Conservation (phyloP, 345 rosid genomes). For the Streptanthus diversifolius region DNA sequence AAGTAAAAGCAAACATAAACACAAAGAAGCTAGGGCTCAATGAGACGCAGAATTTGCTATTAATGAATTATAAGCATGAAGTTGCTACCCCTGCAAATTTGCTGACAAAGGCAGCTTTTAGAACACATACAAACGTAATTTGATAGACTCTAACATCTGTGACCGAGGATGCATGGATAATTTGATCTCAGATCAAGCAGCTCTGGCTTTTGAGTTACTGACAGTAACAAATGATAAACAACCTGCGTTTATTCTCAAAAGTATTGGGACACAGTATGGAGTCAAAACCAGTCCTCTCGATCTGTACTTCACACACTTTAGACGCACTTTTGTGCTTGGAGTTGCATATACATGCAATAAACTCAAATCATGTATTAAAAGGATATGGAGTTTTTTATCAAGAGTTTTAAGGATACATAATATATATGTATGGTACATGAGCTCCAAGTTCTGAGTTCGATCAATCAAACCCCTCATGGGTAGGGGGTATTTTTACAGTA, state of each 20-base stretch:
- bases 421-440: slow-evolving; percentile 18
- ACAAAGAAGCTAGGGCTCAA: background rate
- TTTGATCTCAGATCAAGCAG: background rate
- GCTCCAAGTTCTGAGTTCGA: slow-evolving; percentile 11
- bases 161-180: background rate
- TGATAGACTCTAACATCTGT: background rate
- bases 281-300: background rate
- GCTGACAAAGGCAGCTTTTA: background rate
- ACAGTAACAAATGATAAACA: background rate
- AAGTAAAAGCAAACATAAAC: background rate
- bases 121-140: background rate
- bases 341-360: slow-evolving; percentile 6
- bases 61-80: background rate
- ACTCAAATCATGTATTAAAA: background rate
- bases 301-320: background rate
- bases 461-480: slow-evolving; percentile 5
- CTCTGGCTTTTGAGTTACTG: background rate
- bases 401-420: slow-evolving; percentile 12
- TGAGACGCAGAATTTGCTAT: background rate
- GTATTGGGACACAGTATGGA: background rate
- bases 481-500: background rate
- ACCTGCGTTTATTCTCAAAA: background rate
- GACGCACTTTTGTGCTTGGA: background rate
- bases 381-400: background rate
- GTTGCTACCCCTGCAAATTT: background rate